phyloP scores from a whole-genome alignment of 257 asterid genomes.

The Ilex asprella region DNA sequence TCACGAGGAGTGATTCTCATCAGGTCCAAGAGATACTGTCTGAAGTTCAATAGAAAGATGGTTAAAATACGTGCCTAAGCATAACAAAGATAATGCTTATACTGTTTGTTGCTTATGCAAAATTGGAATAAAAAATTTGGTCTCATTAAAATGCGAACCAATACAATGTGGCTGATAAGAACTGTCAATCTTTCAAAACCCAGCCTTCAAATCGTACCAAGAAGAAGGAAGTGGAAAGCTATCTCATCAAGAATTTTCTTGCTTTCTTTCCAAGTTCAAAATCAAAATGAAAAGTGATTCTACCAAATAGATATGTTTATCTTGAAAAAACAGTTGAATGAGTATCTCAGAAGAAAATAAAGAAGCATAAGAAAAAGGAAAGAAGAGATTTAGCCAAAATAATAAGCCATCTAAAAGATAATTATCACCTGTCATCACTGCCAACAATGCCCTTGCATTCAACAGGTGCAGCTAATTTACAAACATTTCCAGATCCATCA shows the following conservation, averaged over 20 bases:
- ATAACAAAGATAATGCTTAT: background rate
- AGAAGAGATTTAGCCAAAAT: conserved; percentile 3
- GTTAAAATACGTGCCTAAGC: conserved; percentile 7
- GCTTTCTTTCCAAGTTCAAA: no score
- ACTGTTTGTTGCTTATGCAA: no score
- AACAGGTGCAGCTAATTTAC: conserved; percentile 93
- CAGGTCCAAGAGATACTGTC: conserved; percentile 91
- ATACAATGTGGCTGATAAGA: background rate
- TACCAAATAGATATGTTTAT: no score
- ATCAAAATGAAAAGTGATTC: no score
- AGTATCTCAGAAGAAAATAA: no score
- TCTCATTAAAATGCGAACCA: background rate
- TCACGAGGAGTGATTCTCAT: conserved; percentile 99
- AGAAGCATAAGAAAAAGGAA: background rate
- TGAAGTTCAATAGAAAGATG: conserved; percentile 18
- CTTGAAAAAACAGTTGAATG: background rate
- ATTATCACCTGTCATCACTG: conserved; percentile 85
- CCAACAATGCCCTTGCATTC: conserved; percentile 99
- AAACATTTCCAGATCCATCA: conserved; percentile 76
- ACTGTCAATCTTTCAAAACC: background rate
- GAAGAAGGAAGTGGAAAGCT: background rate
- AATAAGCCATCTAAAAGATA: conserved; percentile 1
- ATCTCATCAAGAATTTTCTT: no score
- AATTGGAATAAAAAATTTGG: background rate
- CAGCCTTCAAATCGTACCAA: background rate